phyloP scores from a whole-genome alignment of 2,329 filamentous ascomycete genomes.

The Colletotrichum noveboracense region DNA sequence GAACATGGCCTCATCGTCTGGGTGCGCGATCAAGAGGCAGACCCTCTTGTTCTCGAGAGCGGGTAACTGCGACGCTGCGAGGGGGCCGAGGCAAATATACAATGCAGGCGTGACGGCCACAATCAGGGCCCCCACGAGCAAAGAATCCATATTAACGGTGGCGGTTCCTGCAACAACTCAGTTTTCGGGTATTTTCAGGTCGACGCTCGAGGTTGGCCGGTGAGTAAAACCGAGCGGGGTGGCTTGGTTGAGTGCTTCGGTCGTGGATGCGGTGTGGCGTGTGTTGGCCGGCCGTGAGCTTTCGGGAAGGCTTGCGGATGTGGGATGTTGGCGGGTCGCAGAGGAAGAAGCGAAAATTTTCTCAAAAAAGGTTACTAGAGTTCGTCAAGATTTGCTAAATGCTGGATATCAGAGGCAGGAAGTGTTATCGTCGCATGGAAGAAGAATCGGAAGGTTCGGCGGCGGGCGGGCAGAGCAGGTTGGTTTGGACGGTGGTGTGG shows the following conservation, averaged over 20 bases:
- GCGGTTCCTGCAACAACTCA: background rate
- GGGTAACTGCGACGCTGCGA: slow-evolving; percentile 62
- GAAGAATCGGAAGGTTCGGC: background rate
- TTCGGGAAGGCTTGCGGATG: background rate
- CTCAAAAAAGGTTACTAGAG: background rate
- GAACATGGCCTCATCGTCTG: slow-evolving; percentile 99
- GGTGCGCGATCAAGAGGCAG: slow-evolving; percentile 92
- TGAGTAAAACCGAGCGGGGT: slow-evolving; percentile 5
- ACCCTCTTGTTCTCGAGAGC: slow-evolving; percentile 82
- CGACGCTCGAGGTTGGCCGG: background rate
- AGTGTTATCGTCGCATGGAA: background rate
- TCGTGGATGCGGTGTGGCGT: slow-evolving; percentile 8
- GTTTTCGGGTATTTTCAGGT: background rate
- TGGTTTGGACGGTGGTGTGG: background rate
- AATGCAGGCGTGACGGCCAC: slow-evolving; percentile 51
- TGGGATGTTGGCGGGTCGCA: background rate
- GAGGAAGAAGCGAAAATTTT: background rate
- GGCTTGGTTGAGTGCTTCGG: background rate
- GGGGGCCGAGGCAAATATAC: slow-evolving; percentile 56
- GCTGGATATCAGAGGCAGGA: background rate
- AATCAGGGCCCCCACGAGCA: slow-evolving; percentile 25
- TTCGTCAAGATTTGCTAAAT: background rate
- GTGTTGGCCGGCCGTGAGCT: background rate
- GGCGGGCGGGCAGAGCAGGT: background rate
- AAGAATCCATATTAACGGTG: slow-evolving; percentile 25